Evolutionary conservation across 2,329 filamentous ascomycete genomes (phyloP).

Genomic region (Fusarium metavorans): DNA sequence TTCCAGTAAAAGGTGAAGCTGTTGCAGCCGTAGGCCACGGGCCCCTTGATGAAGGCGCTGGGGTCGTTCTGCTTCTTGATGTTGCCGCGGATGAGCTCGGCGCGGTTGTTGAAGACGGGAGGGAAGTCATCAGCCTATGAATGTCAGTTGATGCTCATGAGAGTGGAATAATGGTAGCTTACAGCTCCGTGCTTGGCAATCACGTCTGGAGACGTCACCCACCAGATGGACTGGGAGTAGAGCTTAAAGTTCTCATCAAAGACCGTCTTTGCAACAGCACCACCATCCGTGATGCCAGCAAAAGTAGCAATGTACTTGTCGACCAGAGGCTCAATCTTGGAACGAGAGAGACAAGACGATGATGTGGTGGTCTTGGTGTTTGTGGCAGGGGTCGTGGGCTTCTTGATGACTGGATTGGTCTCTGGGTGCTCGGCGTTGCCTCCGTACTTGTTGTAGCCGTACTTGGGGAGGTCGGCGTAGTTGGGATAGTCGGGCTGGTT

Average conservation of each 20-base stretch:
- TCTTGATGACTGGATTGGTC: constrained; percentile 15
- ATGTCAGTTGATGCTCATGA: not conserved
- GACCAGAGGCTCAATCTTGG: constrained; percentile 26
- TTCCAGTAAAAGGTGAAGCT: constrained; percentile 40
- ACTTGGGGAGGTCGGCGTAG: constrained; percentile 26
- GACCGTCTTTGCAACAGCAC: constrained; percentile 13
- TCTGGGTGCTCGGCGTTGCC: constrained; percentile 33
- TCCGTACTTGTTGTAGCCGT: constrained; percentile 25
- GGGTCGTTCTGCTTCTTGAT: constrained; percentile 20
- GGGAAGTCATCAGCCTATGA: constrained; percentile 34
- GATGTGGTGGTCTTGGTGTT: constrained; percentile 3
- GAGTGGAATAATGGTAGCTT: too few relatives aligned
- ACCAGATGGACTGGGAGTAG: constrained; percentile 38
- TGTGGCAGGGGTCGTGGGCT: not conserved
- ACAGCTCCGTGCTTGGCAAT: constrained; percentile 32
- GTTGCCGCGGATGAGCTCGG: constrained; percentile 30
- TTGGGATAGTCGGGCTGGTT: not conserved
- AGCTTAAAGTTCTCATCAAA: constrained; percentile 31
- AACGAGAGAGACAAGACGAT: constrained; percentile 18
- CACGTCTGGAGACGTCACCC: constrained; percentile 19
- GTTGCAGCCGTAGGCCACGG: constrained; percentile 39
- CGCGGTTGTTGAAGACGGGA: constrained; percentile 22
- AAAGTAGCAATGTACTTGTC: constrained; percentile 37
- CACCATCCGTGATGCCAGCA: constrained; percentile 33
- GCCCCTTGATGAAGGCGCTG: constrained; percentile 28